Evolutionary conservation across 2,329 filamentous ascomycete species (phyloP).

Genomic region (Epichloe gansuensis): DNA sequence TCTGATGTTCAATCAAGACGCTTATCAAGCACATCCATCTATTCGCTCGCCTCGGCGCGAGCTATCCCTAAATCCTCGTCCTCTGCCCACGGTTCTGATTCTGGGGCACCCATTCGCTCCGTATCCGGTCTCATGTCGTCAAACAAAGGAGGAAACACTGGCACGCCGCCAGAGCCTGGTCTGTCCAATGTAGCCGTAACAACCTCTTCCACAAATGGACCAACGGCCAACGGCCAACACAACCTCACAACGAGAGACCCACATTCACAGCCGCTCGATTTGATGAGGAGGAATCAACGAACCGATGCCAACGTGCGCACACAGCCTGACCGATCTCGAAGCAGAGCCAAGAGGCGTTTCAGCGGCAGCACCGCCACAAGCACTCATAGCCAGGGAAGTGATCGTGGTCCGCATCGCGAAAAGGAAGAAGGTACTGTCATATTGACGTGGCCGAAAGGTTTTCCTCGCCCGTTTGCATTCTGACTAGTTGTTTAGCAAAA

Average conservation of each 20-base stretch:
- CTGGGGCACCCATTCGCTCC: slow-evolving; percentile 26
- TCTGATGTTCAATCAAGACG: slow-evolving; percentile 47
- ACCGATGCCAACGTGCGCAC: slow-evolving; percentile 26
- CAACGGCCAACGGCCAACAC: slow-evolving; percentile 26
- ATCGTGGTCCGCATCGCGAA: slow-evolving; percentile 44
- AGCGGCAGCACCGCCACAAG: slow-evolving; percentile 73
- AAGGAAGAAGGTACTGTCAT: slow-evolving; percentile 37
- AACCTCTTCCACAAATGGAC: slow-evolving; percentile 32
- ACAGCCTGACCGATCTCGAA: slow-evolving; percentile 48
- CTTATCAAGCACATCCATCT: slow-evolving; percentile 60
- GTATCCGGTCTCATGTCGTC: slow-evolving; percentile 34
- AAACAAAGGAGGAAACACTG: slow-evolving; percentile 25
- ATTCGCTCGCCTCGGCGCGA: slow-evolving; percentile 52
- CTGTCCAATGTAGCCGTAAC: slow-evolving; percentile 41
- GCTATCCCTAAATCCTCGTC: slow-evolving; percentile 34
- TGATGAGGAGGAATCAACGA: slow-evolving; percentile 31
- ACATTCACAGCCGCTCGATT: slow-evolving; percentile 28
- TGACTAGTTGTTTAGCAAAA: slow-evolving; percentile 30
- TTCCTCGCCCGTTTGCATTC: slow-evolving; percentile 5
- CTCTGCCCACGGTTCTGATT: slow-evolving; percentile 42
- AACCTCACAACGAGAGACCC: slow-evolving; percentile 33
- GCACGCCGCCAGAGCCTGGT: slow-evolving; percentile 35
- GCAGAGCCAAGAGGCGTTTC: slow-evolving; percentile 59
- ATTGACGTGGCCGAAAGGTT: neutral
- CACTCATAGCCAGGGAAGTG: slow-evolving; percentile 67